Percentiles rank a stretch among this genome's conserved stretches.
Conservation (phyloP, 1,139 yeast species). For the Fermentozyma sake region DNA sequence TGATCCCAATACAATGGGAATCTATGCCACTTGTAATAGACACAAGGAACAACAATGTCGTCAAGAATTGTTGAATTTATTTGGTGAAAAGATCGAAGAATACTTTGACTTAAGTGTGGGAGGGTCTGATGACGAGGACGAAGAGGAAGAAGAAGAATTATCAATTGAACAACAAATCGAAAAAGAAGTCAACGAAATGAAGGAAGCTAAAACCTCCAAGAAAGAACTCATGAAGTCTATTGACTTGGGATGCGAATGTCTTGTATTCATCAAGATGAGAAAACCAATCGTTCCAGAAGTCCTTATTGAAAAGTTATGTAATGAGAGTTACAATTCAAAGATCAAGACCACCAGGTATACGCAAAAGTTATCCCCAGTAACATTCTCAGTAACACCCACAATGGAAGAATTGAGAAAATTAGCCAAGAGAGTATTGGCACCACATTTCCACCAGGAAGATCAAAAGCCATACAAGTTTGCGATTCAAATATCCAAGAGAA, state of each 20-base stretch:
- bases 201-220: constrained; percentile 34
- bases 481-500: constrained; percentile 72
- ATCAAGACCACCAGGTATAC: constrained; percentile 64
- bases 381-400: constrained; percentile 69
- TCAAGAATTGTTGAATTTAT: constrained; percentile 62
- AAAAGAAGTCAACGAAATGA: constrained; percentile 60
- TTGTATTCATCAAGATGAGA: constrained; percentile 74
- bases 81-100: constrained; percentile 52
- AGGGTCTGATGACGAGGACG: constrained; percentile 27
- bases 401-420: constrained; percentile 61
- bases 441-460: constrained; percentile 59
- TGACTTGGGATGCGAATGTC: constrained; percentile 78
- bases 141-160: constrained; percentile 30
- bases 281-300: constrained; percentile 74
- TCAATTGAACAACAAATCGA: constrained; percentile 75
- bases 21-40: constrained; percentile 81
- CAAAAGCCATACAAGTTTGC: constrained; percentile 66
- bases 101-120: constrained; percentile 39
- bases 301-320: constrained; percentile 60
- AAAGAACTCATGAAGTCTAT: constrained; percentile 56
- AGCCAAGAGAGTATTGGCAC: constrained; percentile 52
- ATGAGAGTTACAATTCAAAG: constrained; percentile 49
- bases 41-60: constrained; percentile 73
- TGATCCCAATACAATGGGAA: constrained; percentile 80
- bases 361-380: constrained; percentile 77